Evolutionary conservation across 768 basidiomycete genomes (phyloP).

Genomic region (Butyriboletus loyo): DNA sequence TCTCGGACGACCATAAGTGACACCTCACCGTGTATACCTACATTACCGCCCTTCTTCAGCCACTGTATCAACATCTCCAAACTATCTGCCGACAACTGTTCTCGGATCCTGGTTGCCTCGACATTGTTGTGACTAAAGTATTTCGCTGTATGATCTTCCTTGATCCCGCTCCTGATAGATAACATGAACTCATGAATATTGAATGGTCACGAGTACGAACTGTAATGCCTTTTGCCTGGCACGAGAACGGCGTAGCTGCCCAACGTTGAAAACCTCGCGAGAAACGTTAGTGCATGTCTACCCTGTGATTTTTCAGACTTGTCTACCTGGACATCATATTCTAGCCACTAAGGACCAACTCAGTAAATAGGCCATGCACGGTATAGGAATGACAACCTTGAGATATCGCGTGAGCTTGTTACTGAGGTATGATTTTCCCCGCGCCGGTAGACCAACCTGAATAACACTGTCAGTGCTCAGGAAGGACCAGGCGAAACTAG

Average conservation of each 20-base stretch:
- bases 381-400: conserved; percentile 51
- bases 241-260: conserved; percentile 84
- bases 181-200: conserved; percentile 2
- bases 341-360: conserved; percentile 76
- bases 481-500: not conserved
- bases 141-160: conserved; percentile 85
- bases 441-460: conserved; percentile 94
- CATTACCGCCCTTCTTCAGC: conserved; percentile 94
- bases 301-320: not conserved
- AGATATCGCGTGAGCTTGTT: conserved; percentile 98
- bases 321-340: conserved; percentile 90
- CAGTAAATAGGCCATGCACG: conserved; percentile 1
- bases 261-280: conserved; percentile 92
- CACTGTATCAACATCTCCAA: conserved; percentile 93
- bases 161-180: conserved; percentile 63
- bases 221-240: conserved; percentile 77
- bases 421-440: conserved; percentile 97
- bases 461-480: not conserved
- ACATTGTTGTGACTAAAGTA: conserved; percentile 89
- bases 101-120: conserved; percentile 72
- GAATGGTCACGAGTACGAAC: conserved; percentile 36
- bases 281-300: not conserved
- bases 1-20: not conserved
- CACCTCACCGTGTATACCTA: conserved; percentile 87
- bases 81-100: conserved; percentile 85